Conservation (phyloP, 495 filamentous ascomycete species). For the Penicillium lagena region DNA sequence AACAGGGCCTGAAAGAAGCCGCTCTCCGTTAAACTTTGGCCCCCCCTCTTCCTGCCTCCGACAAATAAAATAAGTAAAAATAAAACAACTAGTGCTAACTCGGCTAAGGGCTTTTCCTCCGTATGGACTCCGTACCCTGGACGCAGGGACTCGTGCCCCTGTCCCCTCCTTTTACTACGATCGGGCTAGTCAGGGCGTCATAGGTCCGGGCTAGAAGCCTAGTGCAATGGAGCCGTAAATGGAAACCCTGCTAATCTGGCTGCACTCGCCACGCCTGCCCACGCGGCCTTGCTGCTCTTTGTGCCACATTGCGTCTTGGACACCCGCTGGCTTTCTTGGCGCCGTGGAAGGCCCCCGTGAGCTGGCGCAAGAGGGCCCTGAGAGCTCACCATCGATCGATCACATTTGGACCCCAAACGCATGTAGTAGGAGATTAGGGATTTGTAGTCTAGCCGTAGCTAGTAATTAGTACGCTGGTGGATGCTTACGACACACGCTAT, state of each 20-base stretch:
- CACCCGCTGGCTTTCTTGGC: neutral
- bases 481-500: too few species aligned
- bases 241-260: neutral
- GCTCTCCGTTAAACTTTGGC: too few species aligned
- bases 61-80: too few species aligned
- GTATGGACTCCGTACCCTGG: neutral
- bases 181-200: constrained; percentile 4
- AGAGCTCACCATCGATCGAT: too few species aligned
- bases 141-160: constrained; percentile 22
- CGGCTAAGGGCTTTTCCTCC: neutral
- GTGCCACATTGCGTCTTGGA: constrained; percentile 2
- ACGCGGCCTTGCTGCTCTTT: constrained; percentile 6
- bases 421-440: too few species aligned
- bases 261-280: constrained; percentile 5
- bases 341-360: too few species aligned
- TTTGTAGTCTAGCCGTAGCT: too few species aligned
- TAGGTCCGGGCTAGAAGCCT: constrained; percentile 1
- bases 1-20: too few species aligned
- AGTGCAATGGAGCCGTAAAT: constrained; percentile 11
- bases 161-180: constrained; percentile 3
- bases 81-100: neutral
- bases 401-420: too few species aligned
- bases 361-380: too few species aligned
- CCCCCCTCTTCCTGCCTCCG: neutral
- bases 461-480: too few species aligned